Base-by-base conservation (phyloP, 1,284 basidiomycete genomes). In the Ganoderma leucocontextum region DNA sequence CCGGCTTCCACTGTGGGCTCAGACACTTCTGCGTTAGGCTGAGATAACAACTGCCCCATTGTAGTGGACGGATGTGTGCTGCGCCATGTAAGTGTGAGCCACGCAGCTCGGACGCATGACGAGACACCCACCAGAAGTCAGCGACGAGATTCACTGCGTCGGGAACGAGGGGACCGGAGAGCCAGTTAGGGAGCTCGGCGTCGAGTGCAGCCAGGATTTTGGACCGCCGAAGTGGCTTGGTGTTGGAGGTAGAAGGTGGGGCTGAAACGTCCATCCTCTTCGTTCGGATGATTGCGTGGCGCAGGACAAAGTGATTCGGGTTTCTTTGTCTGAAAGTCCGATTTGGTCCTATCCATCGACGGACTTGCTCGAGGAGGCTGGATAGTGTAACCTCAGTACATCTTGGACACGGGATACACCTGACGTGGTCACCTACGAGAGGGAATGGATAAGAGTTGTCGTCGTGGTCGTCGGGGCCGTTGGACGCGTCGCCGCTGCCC, bases 151-250 rank as follows among this genome's bases (percentile, higher is more conserved):
- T 7, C n/a, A 57, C 36, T 36, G 53, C 41, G 35, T 9, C 29
- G 25, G 62, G 25, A 7, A 58, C 33, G n/a, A 52, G 25, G 39
- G 70, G 22, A 3, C 58, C 69, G 25, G 62, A 60, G 15, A 72
- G 63, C 68, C 71, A 72, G 15, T 52, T 39, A 29, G 69, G 61
- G 38, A 74, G 60, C 55, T 73, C 70, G 1, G 72, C 73, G 64
- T 77, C 75, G 10, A 77, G 68, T 0, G 72, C 68, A 4, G 74
- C 74, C 2, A 76, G 70, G 0, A 77, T 58, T 64, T 69, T 76
- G 9, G 76, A 75, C 36, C 69, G 71, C 4, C 65, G 65, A 38
- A 66, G 58, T 9, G n/a, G 66, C 1, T 64, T 42, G 2, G 62
- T 12, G 7, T 36, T 55, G 8, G 19, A 33, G 29, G 58, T 35